phyloP scores from a whole-genome alignment of 805 yeast genomes.

The Torulaspora franciscae region DNA sequence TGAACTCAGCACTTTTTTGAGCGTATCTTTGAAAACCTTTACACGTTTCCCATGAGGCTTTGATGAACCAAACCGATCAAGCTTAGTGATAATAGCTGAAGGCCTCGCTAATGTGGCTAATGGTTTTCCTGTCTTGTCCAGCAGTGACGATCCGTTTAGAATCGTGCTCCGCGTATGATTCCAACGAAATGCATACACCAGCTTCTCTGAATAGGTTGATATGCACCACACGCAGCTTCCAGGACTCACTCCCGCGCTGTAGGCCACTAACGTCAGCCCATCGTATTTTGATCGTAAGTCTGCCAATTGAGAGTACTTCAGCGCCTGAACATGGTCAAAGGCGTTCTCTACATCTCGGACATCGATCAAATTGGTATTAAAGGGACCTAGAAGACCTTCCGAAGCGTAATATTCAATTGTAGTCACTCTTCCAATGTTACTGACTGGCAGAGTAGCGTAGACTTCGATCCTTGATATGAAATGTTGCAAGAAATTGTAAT shows the following conservation, averaged over 20 bases:
- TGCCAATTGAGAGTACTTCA: constrained; percentile 77
- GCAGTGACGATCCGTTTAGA: constrained; percentile 62
- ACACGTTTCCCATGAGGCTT: constrained; percentile 58
- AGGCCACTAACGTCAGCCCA: constrained; percentile 67
- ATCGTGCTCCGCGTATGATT: constrained; percentile 88
- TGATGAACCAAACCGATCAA: constrained; percentile 52
- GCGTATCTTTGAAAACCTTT: constrained; percentile 60
- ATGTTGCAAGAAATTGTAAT: constrained; percentile 51
- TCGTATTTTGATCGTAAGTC: constrained; percentile 54
- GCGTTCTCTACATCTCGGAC: constrained; percentile 70
- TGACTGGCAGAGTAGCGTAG: constrained; percentile 85
- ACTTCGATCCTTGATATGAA: constrained; percentile 61
- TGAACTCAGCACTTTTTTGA: constrained; percentile 41
- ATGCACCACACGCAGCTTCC: constrained; percentile 93
- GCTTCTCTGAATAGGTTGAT: constrained; percentile 65
- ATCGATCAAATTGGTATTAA: constrained; percentile 52
- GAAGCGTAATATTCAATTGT: constrained; percentile 79
- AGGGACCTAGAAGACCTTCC: constrained; percentile 71
- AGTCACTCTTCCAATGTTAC: constrained; percentile 77
- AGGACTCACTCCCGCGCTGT: constrained; percentile 85
- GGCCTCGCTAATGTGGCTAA: constrained; percentile 68
- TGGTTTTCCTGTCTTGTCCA: constrained; percentile 55
- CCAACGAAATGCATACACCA: constrained; percentile 91
- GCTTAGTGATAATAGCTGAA: constrained; percentile 71
- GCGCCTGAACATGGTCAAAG: constrained; percentile 62